Evolutionary conservation across 2,329 filamentous ascomycete species (phyloP).

Genomic region (Coleophoma crateriformis): DNA sequence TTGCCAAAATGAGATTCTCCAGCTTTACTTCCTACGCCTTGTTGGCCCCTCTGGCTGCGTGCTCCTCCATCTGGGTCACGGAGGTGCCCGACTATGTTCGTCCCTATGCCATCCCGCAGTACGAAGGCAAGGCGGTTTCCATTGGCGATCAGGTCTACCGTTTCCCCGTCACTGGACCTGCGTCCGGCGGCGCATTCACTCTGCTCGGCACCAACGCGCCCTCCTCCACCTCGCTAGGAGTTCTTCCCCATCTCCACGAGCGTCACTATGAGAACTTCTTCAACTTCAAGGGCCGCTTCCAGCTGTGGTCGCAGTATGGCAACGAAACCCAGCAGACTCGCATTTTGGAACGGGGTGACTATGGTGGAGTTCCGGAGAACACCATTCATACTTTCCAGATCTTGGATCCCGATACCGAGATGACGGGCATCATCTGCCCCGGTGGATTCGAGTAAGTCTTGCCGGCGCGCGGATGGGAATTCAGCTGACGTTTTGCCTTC

Average conservation of each 20-base stretch:
- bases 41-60: background rate
- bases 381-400: constrained; percentile 43
- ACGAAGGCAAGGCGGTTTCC: constrained; percentile 19
- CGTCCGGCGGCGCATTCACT: constrained; percentile 37
- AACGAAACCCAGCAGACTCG: constrained; percentile 26
- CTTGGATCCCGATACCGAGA: constrained; percentile 39
- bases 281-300: constrained; percentile 36
- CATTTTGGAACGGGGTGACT: constrained; percentile 37
- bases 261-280: constrained; percentile 42
- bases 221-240: constrained; percentile 29
- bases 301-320: constrained; percentile 35
- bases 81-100: constrained; percentile 14
- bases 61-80: constrained; percentile 14
- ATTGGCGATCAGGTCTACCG: constrained; percentile 32
- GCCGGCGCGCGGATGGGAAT: background rate
- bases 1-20: background rate
- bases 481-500: background rate
- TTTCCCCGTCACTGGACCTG: constrained; percentile 37
- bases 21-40: background rate
- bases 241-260: constrained; percentile 37
- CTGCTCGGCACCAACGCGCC: constrained; percentile 38
- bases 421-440: constrained; percentile 38
- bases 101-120: constrained; percentile 18
- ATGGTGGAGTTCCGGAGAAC: constrained; percentile 37
- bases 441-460: constrained; percentile 39